A percentile compares a stretch with the other conserved stretches of the same genome.
Evolutionary conservation across 1,284 basidiomycete species (phyloP).

Genomic region (Heterobasidion irregulare): DNA sequence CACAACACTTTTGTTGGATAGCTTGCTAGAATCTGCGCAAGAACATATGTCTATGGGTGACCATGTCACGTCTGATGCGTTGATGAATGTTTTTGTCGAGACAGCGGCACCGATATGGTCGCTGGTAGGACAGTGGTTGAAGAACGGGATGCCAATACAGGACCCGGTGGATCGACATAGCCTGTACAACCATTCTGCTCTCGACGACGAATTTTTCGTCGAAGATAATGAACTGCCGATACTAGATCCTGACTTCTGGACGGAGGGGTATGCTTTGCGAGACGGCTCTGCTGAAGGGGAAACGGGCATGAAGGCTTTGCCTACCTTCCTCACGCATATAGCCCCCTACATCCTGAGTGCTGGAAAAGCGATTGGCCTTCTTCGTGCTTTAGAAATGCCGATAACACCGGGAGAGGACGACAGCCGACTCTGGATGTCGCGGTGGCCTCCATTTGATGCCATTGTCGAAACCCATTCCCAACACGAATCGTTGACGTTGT

Average conservation of each 20-base stretch:
- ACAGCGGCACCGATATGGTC: constrained; percentile 68
- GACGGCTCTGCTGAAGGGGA: constrained; percentile 26
- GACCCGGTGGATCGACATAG: constrained; percentile 20
- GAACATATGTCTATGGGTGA: constrained; percentile 51
- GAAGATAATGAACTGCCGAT: constrained; percentile 58
- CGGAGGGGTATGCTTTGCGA: constrained; percentile 57
- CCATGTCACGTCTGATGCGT: constrained; percentile 35
- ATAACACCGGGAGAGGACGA: neutral
- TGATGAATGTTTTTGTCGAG: constrained; percentile 54
- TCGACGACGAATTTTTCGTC: constrained; percentile 79
- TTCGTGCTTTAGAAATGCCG: constrained; percentile 36
- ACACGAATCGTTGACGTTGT: constrained; percentile 19
- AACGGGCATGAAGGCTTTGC: constrained; percentile 33
- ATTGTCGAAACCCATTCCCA: constrained; percentile 14
- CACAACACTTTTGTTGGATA: constrained; percentile 53
- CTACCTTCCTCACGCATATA: constrained; percentile 51
- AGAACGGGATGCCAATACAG: constrained; percentile 58
- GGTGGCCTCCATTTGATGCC: constrained; percentile 23
- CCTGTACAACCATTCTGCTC: constrained; percentile 18
- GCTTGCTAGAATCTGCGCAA: constrained; percentile 46
- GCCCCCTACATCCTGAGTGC: constrained; percentile 55
- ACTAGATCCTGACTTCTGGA: constrained; percentile 75
- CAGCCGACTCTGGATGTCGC: constrained; percentile 3
- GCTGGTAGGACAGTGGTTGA: constrained; percentile 68
- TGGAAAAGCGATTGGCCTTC: constrained; percentile 74